phyloP scores from a whole-genome alignment of 2,329 filamentous ascomycete species.

The Trichoderma sp. region DNA sequence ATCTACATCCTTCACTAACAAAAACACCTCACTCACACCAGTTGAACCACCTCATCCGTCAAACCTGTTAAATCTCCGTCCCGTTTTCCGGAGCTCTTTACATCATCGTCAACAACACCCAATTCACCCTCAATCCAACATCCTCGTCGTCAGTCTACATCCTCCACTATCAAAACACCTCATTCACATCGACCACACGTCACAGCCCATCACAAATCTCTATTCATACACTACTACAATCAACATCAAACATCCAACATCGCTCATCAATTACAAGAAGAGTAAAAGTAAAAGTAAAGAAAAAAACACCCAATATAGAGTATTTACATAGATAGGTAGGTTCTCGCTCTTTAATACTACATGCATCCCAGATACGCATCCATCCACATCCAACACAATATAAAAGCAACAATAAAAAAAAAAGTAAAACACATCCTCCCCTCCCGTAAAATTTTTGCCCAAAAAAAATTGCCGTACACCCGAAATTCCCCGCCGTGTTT shows the following conservation, averaged over 20 bases:
- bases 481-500: neutral
- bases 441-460: slow-evolving; percentile 3
- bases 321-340: neutral
- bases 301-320: neutral
- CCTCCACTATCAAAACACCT: too few relatives aligned
- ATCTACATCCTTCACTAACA: neutral
- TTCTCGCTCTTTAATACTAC: slow-evolving; percentile 9
- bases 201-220: neutral
- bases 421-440: neutral
- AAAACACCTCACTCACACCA: too few relatives aligned
- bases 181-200: neutral
- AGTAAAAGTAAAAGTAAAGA: neutral
- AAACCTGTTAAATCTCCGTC: too few relatives aligned
- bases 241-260: neutral
- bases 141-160: too few relatives aligned
- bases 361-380: neutral
- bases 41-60: too few relatives aligned
- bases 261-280: neutral
- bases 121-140: neutral
- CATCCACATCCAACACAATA: neutral
- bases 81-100: too few relatives aligned
- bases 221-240: neutral
- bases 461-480: slow-evolving; percentile 4
- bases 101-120: too few relatives aligned
- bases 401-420: neutral